Percentiles rank a stretch among this genome's conserved stretches.
Evolutionary conservation across 352 stramenopile species (phyloP).

Genomic region (Elongisporangium prolatum): DNA sequence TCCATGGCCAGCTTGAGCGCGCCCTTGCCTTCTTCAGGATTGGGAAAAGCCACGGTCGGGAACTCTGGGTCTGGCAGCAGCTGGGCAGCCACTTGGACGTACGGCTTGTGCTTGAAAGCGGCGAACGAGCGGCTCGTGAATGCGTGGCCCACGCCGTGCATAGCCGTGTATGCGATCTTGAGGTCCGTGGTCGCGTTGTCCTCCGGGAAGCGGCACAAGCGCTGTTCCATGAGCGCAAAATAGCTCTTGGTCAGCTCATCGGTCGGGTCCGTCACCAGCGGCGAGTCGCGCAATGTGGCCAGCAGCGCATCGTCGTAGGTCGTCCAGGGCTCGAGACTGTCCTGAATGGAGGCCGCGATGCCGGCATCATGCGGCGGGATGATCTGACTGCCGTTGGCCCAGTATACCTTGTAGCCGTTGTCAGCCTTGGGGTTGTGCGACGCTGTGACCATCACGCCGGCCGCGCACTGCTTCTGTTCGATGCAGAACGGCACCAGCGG

Average conservation of each 20-base stretch:
- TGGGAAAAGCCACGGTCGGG: slow-evolving; percentile 96
- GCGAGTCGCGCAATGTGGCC: slow-evolving; percentile 21
- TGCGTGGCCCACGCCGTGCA: slow-evolving; percentile 96
- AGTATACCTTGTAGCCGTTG: slow-evolving; percentile 98
- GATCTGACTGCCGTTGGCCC: slow-evolving; percentile 95
- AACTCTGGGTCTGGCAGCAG: slow-evolving; percentile 94
- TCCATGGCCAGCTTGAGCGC: slow-evolving; percentile 92
- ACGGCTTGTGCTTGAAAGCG: slow-evolving; percentile 84
- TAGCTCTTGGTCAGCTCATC: slow-evolving; percentile 69
- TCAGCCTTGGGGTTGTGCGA: slow-evolving; percentile 98
- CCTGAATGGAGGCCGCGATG: slow-evolving; percentile 89
- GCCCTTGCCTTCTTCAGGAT: slow-evolving; percentile 97
- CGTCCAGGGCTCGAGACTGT: slow-evolving; percentile 89
- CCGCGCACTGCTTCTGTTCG: slow-evolving; percentile 70
- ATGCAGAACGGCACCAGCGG: slow-evolving; percentile 91
- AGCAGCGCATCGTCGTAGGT: slow-evolving; percentile 50
- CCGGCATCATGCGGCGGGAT: slow-evolving; percentile 93
- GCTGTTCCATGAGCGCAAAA: slow-evolving; percentile 45
- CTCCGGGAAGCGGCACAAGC: slow-evolving; percentile 60
- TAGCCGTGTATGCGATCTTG: slow-evolving; percentile 95
- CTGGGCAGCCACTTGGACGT: slow-evolving; percentile 87
- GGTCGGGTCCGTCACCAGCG: slow-evolving; percentile 63
- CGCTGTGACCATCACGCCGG: slow-evolving; percentile 93
- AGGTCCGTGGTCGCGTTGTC: slow-evolving; percentile 53
- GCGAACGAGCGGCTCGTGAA: slow-evolving; percentile 91